Conservation (phyloP, 495 filamentous ascomycete genomes). For the Podospora didyma region DNA sequence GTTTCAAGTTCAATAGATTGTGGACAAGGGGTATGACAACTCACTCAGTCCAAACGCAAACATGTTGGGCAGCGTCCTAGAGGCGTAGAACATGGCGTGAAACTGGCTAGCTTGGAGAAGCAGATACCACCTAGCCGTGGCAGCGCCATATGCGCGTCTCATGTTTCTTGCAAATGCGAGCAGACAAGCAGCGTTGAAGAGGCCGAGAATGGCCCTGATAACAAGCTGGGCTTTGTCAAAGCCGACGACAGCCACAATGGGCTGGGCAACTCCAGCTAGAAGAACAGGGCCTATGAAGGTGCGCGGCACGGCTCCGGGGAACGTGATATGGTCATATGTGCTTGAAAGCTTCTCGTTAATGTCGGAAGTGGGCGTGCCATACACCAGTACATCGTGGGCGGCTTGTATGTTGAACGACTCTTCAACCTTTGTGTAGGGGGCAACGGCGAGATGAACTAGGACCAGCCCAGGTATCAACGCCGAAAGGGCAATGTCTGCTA, state of each 20-base stretch:
- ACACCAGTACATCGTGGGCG: constrained; percentile 79
- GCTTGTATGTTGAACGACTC: constrained; percentile 99
- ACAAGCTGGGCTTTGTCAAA: constrained; percentile 42
- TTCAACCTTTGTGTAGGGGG: constrained; percentile 97
- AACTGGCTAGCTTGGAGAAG: constrained; percentile 84
- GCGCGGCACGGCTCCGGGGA: constrained; percentile 85
- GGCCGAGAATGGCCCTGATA: constrained; percentile 75
- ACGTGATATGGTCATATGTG: constrained; percentile 86
- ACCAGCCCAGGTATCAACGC: constrained; percentile 62
- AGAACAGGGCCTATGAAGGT: constrained; percentile 79
- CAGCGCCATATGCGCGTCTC: constrained; percentile 61
- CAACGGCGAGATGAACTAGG: constrained; percentile 67
- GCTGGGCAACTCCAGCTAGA: constrained; percentile 65
- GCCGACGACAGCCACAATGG: constrained; percentile 49
- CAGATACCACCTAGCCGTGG: constrained; percentile 75
- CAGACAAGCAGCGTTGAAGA: constrained; percentile 70
- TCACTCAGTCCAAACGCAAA: constrained; percentile 84
- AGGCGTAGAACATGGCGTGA: constrained; percentile 91
- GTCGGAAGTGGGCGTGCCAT: constrained; percentile 64
- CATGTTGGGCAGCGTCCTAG: constrained; percentile 90
- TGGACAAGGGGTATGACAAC: constrained; percentile 13
- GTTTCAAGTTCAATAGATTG: constrained; percentile 1
- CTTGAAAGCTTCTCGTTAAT: constrained; percentile 43
- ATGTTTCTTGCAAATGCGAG: constrained; percentile 60
- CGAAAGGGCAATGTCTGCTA: constrained; percentile 48